Evolutionary conservation across 805 yeast species (phyloP), one percentile per base, ranked within the genome.

Genomic region (Myxozyma melibiosi): DNA sequence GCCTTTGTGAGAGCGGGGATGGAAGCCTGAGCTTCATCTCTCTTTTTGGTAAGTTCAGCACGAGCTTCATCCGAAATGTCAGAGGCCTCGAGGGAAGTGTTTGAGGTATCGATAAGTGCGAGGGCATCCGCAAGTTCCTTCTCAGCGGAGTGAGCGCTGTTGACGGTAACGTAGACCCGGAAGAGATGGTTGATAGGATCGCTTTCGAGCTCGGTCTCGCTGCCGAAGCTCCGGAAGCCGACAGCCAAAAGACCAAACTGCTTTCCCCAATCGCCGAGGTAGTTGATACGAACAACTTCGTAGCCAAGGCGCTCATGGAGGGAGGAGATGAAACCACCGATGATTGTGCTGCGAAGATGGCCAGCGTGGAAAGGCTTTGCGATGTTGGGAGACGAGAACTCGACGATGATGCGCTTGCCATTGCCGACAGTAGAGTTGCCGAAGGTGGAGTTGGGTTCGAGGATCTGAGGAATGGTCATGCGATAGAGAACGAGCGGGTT

Each of bases 301-400:
- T 92, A 94, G 45, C 98, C 99, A 56, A 85, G 78, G 65, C 83
- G 84, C 75, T 90, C 97, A 71, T 94, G 88, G 71, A 94, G 78
- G 74, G 91, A 92, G 39, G 96, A 76, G 47, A 94, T 73, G 77
- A 90, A 94, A 14, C 98, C 98, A 67, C 99, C 99, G 71, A 94
- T 94, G 70, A 94, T 94, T 43, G 99, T 94, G 31, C 96, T 88
- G 75, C 99, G 86, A 74, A 94, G 82, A 74, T 94, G 99, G 58
- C 99, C 99, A 53, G 99, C 99, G 71, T 94, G 99, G 86, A 94
- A 94, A 11, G 99, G 99, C 76, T 94, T 94, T 64, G 99, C 99
- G 69, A 94, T 92, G 74, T 94, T 94, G 64, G 99, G 99, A 34
- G 98, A 91, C 1, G 97, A 89, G 69, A 94, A 94, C 74, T 94